Percentiles rank a stretch among this genome's conserved stretches.
phyloP scores from a whole-genome alignment of 2,329 filamentous ascomycete species.

The Alternaria postmessia region DNA sequence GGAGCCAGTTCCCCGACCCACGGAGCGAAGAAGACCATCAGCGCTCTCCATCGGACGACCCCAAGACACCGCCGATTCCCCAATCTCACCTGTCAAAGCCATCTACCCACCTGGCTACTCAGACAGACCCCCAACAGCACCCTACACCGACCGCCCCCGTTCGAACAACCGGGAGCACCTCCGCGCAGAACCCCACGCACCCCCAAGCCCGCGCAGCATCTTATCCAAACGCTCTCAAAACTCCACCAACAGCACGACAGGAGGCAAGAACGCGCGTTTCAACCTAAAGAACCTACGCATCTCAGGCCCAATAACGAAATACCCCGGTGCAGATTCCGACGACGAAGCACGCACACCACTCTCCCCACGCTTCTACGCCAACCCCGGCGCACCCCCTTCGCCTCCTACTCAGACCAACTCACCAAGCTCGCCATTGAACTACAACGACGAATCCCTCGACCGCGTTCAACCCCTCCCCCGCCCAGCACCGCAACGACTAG shows the following conservation, averaged over 20 bases:
- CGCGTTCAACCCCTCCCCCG: conserved; percentile 48
- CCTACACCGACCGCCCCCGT: conserved; percentile 14
- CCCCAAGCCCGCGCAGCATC: conserved; percentile 47
- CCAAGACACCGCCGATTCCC: conserved; percentile 39
- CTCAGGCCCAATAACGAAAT: conserved; percentile 62
- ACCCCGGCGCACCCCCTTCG: conserved; percentile 62
- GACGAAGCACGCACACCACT: conserved; percentile 62
- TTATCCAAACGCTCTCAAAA: conserved; percentile 45
- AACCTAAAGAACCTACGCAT: conserved; percentile 66
- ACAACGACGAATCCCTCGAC: conserved; percentile 46
- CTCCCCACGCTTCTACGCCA: conserved; percentile 63
- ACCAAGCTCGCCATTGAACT: conserved; percentile 32
- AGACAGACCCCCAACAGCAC: conserved; percentile 28
- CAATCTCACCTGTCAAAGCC: conserved; percentile 54
- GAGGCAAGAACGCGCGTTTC: conserved; percentile 52
- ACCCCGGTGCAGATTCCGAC: conserved; percentile 51
- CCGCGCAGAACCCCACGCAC: conserved; percentile 25
- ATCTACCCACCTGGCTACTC: conserved; percentile 56
- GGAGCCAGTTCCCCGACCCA: conserved; percentile 12
- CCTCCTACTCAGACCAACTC: conserved; percentile 55
- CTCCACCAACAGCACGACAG: conserved; percentile 47
- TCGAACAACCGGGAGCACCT: conserved; percentile 13
- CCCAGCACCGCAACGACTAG: conserved; percentile 44
- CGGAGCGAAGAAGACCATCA: conserved; percentile 32
- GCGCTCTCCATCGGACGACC: conserved; percentile 42